A percentile compares a stretch with the other conserved stretches of the same genome.
Conservation (phyloP, 164 flowering plant species). For the Tetrastigma voinierianum region DNA sequence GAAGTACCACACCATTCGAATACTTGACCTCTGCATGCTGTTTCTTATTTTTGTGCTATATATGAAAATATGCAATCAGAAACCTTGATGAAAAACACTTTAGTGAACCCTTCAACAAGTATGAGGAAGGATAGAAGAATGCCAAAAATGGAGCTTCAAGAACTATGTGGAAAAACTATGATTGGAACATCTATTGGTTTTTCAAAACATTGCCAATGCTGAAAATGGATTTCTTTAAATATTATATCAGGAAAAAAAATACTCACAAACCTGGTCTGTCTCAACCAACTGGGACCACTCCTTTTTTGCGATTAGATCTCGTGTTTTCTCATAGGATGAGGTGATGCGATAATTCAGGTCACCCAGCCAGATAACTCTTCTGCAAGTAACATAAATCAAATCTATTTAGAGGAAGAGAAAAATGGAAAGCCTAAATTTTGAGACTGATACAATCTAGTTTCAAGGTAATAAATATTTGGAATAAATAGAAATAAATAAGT, state of each 20-base stretch:
- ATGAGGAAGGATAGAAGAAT: too few species aligned
- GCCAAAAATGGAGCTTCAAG: too few species aligned
- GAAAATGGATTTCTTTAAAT: neutral
- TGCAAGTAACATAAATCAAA: constrained; percentile 34
- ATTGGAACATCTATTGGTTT: neutral
- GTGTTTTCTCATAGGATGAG: constrained; percentile 67
- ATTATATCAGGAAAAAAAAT: neutral
- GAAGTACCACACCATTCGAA: too few species aligned
- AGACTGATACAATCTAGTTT: too few species aligned
- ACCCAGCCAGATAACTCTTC: constrained; percentile 91
- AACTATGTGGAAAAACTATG: too few species aligned
- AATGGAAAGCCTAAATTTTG: neutral
- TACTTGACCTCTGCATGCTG: too few species aligned
- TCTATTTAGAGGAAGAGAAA: neutral
- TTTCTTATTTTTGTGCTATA: too few species aligned
- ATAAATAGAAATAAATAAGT: too few species aligned
- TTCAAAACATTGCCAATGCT: neutral
- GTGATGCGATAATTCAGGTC: constrained; percentile 90
- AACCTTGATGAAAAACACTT: too few species aligned
- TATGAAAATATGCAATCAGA: too few species aligned
- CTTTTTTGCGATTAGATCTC: constrained; percentile 66
- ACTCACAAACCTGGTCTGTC: constrained; percentile 74
- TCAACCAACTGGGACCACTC: constrained; percentile 76
- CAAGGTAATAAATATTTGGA: too few species aligned
- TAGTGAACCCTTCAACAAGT: too few species aligned